Conservation (phyloP, 345 rosid genomes). For the Brassica napus region DNA sequence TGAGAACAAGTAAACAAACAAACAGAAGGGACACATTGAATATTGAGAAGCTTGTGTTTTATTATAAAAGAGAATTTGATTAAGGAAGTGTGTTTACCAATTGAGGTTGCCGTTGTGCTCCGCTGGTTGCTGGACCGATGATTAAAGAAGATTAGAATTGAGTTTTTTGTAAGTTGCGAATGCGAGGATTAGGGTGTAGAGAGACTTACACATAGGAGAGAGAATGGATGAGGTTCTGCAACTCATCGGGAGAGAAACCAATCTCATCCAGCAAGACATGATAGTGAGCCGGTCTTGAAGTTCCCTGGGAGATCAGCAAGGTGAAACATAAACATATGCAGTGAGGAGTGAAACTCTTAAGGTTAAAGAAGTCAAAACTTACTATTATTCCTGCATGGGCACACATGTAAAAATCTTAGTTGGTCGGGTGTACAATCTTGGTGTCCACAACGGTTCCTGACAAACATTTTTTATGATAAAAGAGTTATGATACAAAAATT, state of each 20-base stretch:
- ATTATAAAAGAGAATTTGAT: background rate
- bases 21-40: background rate
- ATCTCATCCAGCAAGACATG: background rate
- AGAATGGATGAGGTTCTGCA: background rate
- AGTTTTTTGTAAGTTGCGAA: background rate
- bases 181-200: background rate
- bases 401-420: background rate
- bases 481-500: background rate
- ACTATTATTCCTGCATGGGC: conserved; percentile 40
- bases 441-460: conserved; percentile 88
- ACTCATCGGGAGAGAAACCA: background rate
- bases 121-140: conserved; percentile 65
- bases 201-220: conserved; percentile 65
- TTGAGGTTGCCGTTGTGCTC: conserved; percentile 75
- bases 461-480: background rate
- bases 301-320: background rate
- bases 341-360: conserved; percentile 3
- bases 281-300: background rate
- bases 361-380: conserved; percentile 32
- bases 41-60: background rate
- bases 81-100: conserved; percentile 49
- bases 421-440: conserved; percentile 6
- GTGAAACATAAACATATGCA: background rate
- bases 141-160: conserved; percentile 4
- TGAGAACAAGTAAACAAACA: conserved; percentile 28